Evolutionary conservation across 2,329 filamentous ascomycete genomes (phyloP), one percentile per base, ranked within the genome.

Genomic region (Neospermospora avenae): DNA sequence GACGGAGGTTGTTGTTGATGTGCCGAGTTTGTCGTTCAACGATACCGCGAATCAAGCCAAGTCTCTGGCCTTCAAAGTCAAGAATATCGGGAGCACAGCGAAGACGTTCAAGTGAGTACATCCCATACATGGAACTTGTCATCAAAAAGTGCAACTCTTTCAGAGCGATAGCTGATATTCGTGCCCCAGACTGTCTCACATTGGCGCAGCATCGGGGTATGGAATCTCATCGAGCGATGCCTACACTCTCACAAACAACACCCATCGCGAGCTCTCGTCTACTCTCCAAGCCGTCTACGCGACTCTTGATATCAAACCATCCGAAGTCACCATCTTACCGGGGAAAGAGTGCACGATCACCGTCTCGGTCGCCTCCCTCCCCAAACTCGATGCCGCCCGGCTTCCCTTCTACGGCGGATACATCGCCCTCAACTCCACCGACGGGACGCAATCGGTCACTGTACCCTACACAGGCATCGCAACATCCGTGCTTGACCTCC

Each of bases 31-130:
- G 13, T 24, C 45, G 4, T 52, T 58, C n/a, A 52, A 52, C 18
- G 56, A 58, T 35, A 57, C 44, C 1, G 28, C 16, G 4, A 25
- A 51, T 35, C 39, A 24, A n/a, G 18, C 22, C 2, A 25, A 45
- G 2, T 11, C 25, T 34, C 31, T 22, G 11, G 10, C 52, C 7
- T 24, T 52, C 22, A 45, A 22, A 4, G 58, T 73, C 22, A 71
- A 66, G 14, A 70, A 72, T 18, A 53, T 60, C 18, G 71, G 72
- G 48, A 57, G 3, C 18, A 67, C 63, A 11, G 51, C 52, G 1
- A 35, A 52, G 1, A 45, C 63, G 2, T 69, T 67, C 39, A 66
- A 60, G 3, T 72, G 70, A 54, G 51, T 18, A n/a, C n/a, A n/a
- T n/a, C n/a, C n/a, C n/a, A n/a, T n/a, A n/a, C n/a, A n/a, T n/a